Conservation (phyloP, 495 filamentous ascomycete genomes). For the Penicillium alfredii region DNA sequence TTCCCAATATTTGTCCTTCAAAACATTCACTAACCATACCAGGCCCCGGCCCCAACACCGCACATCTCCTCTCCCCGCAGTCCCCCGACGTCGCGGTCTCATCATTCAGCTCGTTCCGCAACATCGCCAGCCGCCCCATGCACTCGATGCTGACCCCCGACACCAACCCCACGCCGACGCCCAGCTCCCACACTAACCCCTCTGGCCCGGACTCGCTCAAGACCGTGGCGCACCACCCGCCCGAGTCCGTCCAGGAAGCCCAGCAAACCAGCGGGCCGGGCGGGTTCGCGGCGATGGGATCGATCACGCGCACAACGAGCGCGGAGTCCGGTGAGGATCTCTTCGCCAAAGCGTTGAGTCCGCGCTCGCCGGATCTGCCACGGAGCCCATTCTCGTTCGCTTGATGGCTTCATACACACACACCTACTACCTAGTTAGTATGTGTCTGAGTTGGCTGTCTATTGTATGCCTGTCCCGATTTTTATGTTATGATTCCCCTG, state of each 20-base stretch:
- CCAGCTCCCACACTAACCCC: constrained; percentile 6
- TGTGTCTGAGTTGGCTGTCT: neutral
- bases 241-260: constrained; percentile 34
- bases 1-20: no score
- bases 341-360: constrained; percentile 75
- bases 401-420: constrained; percentile 2
- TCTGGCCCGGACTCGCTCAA: constrained; percentile 13
- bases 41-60: constrained; percentile 1
- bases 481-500: constrained; percentile 29
- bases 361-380: constrained; percentile 69
- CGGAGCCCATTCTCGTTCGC: constrained; percentile 64
- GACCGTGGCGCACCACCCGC: constrained; percentile 36
- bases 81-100: constrained; percentile 60
- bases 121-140: constrained; percentile 16
- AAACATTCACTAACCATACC: neutral
- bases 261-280: constrained; percentile 30
- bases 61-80: constrained; percentile 53
- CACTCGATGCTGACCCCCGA: constrained; percentile 25
- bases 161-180: constrained; percentile 20
- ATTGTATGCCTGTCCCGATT: constrained; percentile 9
- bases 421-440: no score
- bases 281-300: constrained; percentile 35
- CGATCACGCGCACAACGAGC: constrained; percentile 21
- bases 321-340: constrained; percentile 62
- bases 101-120: constrained; percentile 54